Percentiles rank a stretch among this genome's conserved stretches.
Conservation (phyloP, 2,329 filamentous ascomycete genomes). For the Sporothrix humicola region DNA sequence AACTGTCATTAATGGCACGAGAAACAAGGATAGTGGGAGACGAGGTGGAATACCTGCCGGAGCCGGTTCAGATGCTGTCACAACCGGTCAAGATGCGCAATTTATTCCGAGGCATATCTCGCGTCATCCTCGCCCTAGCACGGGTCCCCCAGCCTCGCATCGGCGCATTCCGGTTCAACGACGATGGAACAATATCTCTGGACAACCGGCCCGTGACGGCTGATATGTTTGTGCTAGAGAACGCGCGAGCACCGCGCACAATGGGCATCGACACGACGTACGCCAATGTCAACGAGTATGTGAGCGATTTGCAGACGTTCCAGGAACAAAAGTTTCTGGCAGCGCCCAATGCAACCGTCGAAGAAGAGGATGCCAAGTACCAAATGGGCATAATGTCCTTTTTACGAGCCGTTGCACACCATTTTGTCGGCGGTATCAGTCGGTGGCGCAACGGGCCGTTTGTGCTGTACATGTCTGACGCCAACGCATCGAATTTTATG, state of each 20-base stretch:
- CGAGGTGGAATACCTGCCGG: slow-evolving; percentile 4
- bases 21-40: slow-evolving; percentile 3
- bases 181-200: slow-evolving; percentile 39
- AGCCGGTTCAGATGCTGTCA: slow-evolving; percentile 3
- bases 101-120: slow-evolving; percentile 32
- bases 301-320: slow-evolving; percentile 41
- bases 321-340: slow-evolving; percentile 42
- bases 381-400: slow-evolving; percentile 41
- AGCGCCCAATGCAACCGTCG: slow-evolving; percentile 40
- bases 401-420: slow-evolving; percentile 25
- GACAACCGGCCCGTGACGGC: slow-evolving; percentile 36
- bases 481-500: slow-evolving; percentile 44
- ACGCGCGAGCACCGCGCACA: slow-evolving; percentile 43
- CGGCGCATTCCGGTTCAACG: slow-evolving; percentile 40
- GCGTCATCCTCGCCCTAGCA: slow-evolving; percentile 43
- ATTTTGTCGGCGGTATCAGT: neutral
- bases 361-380: slow-evolving; percentile 40
- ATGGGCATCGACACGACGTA: slow-evolving; percentile 45
- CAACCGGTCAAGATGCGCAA: slow-evolving; percentile 32
- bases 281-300: slow-evolving; percentile 42
- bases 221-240: slow-evolving; percentile 44
- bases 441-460: slow-evolving; percentile 34
- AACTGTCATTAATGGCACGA: slow-evolving; percentile 17
- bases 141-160: slow-evolving; percentile 43
- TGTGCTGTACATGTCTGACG: slow-evolving; percentile 42